Conservation (phyloP, 352 stramenopile genomes). For the Globisporangium alternatum region DNA sequence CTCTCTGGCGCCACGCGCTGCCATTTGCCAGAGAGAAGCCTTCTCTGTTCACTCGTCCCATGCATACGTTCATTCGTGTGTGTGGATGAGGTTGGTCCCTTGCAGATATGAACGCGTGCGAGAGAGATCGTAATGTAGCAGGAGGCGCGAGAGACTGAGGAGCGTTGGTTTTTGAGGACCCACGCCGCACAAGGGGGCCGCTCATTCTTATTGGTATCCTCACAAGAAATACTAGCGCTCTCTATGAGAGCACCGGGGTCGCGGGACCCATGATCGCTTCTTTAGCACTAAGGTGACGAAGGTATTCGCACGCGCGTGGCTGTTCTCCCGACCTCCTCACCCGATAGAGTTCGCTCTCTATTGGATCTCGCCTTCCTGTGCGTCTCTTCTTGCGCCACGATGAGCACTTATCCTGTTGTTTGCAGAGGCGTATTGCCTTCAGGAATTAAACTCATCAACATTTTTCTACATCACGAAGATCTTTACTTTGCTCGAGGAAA, state of each 20-base stretch:
- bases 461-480: conserved; percentile 8
- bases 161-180: background rate
- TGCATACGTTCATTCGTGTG: background rate
- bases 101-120: conserved; percentile 17
- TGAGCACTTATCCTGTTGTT: conserved; percentile 55
- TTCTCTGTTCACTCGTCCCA: background rate
- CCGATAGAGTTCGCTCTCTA: conserved; percentile 7
- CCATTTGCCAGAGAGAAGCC: conserved; percentile 9
- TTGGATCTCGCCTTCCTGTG: conserved; percentile 8
- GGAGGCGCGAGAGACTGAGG: background rate
- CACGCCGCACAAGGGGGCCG: conserved; percentile 8
- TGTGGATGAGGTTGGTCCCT: conserved; percentile 8
- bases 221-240: conserved; percentile 56
- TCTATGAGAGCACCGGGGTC: conserved; percentile 61
- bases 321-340: conserved; percentile 22
- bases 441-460: conserved; percentile 60
- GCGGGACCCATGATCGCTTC: conserved; percentile 75
- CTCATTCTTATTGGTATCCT: background rate
- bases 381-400: conserved; percentile 24
- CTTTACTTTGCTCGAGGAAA: background rate
- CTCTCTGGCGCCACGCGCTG: background rate
- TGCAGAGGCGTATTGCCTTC: conserved; percentile 22
- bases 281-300: conserved; percentile 62
- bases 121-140: background rate
- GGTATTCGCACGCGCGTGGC: conserved; percentile 36